These are phyloP conservation scores for Pueraria montana DNA, from an alignment of 306 rosid genomes.

Conservation along the genomic window DNA sequence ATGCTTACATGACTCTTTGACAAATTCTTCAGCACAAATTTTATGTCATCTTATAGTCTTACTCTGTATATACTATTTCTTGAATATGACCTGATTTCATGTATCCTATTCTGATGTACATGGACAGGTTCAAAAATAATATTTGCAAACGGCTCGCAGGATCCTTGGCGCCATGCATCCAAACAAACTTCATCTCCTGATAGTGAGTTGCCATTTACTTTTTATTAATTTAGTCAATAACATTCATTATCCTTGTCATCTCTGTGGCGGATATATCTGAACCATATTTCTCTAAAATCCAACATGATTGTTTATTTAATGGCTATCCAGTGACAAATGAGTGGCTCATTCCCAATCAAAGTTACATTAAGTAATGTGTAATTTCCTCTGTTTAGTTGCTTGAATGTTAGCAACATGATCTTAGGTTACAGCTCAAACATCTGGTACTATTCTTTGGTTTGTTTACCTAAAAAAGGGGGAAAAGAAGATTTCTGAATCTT, in stretches of 20 bases:
- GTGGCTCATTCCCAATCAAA: conserved; percentile 19
- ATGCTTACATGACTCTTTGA: no score
- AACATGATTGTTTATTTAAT: conserved; percentile 32
- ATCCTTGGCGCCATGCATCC: conserved; percentile 99
- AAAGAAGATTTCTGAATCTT: background rate
- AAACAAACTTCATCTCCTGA: conserved; percentile 82
- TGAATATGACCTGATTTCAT: conserved; percentile 29
- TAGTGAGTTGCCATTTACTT: conserved; percentile 66
- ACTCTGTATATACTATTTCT: background rate
- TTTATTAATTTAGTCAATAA: conserved; percentile 30
- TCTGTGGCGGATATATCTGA: background rate
- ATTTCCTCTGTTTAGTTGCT: conserved; percentile 23
- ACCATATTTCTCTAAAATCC: conserved; percentile 21
- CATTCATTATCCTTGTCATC: conserved; percentile 36
- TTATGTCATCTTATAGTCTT: no score
- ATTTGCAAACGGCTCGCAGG: conserved; percentile 93
- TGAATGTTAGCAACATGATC: background rate
- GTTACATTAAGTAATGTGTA: background rate
- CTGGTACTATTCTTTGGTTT: conserved; percentile 9
- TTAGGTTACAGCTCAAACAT: background rate
- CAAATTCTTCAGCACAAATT: no score
- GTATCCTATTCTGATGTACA: conserved; percentile 38
- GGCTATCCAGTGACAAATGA: conserved; percentile 24
- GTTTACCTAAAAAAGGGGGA: background rate
- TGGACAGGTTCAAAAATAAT: conserved; percentile 89